Percentiles rank a stretch among this genome's conserved stretches.
These are phyloP conservation scores for Saraca asoca DNA, from an alignment of 331 rosid species.

Conservation along the genomic window DNA sequence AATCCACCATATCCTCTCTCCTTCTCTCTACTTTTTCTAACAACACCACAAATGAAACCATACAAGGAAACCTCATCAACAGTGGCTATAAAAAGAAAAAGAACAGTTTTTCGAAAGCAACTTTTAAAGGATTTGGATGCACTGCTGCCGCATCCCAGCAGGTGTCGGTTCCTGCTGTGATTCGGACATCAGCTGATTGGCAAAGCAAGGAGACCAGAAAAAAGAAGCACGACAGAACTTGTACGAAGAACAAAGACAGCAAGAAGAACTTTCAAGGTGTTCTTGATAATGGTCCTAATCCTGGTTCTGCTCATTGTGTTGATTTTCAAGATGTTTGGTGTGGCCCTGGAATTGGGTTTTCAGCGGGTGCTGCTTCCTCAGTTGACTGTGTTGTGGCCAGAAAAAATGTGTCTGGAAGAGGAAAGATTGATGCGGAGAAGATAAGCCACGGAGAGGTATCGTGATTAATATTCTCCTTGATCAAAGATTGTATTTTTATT, in stretches of 20 bases:
- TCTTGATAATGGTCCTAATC: conserved; percentile 49
- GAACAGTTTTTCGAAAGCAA: conserved; percentile 59
- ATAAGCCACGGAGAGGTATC: conserved; percentile 69
- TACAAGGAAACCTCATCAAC: conserved; percentile 33
- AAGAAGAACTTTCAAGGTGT: conserved; percentile 40
- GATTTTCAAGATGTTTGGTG: conserved; percentile 97
- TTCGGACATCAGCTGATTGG: conserved; percentile 81
- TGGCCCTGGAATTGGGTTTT: conserved; percentile 93
- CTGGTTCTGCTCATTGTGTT: conserved; percentile 47
- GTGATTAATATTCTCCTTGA: background rate
- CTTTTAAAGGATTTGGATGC: conserved; percentile 81
- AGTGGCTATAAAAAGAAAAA: conserved; percentile 49
- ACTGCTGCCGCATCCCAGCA: conserved; percentile 71
- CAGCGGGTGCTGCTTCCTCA: conserved; percentile 61
- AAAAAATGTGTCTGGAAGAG: conserved; percentile 64
- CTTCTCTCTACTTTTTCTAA: conserved; percentile 69
- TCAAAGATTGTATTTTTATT: too few species aligned
- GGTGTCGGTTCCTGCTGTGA: conserved; percentile 85
- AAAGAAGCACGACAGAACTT: conserved; percentile 51
- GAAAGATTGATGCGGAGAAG: conserved; percentile 73
- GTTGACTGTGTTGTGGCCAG: conserved; percentile 81
- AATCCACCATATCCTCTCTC: conserved; percentile 79
- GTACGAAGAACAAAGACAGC: conserved; percentile 23
- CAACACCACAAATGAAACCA: conserved; percentile 49
- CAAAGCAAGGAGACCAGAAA: conserved; percentile 57